Evolutionary conservation across 495 filamentous ascomycete genomes (phyloP).

Genomic region (Hypoxylon intermedium): DNA sequence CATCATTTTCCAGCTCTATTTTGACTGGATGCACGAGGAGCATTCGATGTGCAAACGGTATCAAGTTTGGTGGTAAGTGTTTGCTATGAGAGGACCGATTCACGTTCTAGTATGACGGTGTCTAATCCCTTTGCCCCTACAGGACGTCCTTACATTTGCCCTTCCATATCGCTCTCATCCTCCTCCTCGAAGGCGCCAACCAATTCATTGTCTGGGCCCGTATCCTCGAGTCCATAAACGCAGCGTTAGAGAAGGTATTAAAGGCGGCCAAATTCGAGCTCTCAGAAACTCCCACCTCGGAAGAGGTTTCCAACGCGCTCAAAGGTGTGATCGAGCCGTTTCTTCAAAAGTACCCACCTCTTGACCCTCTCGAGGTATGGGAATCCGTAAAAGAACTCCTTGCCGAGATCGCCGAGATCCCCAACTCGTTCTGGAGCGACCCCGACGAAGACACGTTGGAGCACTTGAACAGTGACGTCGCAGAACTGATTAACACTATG

Average conservation of each 20-base stretch:
- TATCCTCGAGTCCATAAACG: constrained; percentile 27
- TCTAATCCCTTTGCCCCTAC: constrained; percentile 17
- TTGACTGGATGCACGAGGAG: constrained; percentile 61
- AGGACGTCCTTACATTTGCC: constrained; percentile 71
- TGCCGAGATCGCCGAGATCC: constrained; percentile 30
- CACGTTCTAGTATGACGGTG: constrained; percentile 8
- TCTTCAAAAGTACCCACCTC: constrained; percentile 37
- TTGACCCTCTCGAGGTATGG: constrained; percentile 21
- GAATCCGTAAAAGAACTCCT: constrained; percentile 33
- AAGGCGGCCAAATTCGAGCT: not conserved
- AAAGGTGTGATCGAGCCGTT: constrained; percentile 24
- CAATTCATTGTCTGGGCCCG: constrained; percentile 51
- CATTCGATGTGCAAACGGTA: constrained; percentile 59
- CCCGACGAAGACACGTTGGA: constrained; percentile 6
- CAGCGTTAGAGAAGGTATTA: constrained; percentile 16
- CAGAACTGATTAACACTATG: constrained; percentile 34
- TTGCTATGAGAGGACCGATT: constrained; percentile 54
- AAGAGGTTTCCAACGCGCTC: constrained; percentile 20
- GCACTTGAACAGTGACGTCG: constrained; percentile 18
- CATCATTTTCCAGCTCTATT: constrained; percentile 75
- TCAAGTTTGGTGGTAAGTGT: constrained; percentile 49
- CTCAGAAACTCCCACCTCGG: constrained; percentile 1
- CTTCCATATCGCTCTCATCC: constrained; percentile 63
- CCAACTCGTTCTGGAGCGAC: constrained; percentile 37
- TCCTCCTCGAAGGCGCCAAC: constrained; percentile 42